These are phyloP conservation scores for Bauhinia variegata DNA, from an alignment of 306 rosid species.

Conservation along the genomic window DNA sequence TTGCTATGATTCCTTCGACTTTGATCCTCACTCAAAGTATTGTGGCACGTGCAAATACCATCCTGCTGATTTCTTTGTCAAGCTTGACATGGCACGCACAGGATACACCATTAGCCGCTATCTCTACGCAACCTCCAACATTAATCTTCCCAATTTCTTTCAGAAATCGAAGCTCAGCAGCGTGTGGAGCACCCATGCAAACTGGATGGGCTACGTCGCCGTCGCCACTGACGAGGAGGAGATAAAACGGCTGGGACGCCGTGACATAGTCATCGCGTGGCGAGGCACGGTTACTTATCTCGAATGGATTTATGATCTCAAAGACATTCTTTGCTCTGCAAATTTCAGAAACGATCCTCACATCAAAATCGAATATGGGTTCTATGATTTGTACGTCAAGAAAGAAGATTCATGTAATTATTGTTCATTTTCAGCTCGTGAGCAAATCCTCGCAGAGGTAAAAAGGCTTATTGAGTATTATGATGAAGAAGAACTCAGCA, in stretches of 20 bases:
- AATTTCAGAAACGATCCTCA: constrained; percentile 39
- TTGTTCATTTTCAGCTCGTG: constrained; percentile 67
- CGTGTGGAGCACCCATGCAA: constrained; percentile 74
- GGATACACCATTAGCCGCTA: constrained; percentile 64
- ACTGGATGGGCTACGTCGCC: constrained; percentile 80
- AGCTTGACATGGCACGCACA: constrained; percentile 37
- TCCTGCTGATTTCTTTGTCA: constrained; percentile 50
- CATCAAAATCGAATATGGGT: constrained; percentile 68
- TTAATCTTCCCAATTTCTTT: constrained; percentile 79
- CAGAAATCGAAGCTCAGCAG: constrained; percentile 48
- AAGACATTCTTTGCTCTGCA: constrained; percentile 50
- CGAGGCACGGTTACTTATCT: constrained; percentile 74
- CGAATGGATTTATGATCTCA: constrained; percentile 73
- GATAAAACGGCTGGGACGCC: constrained; percentile 56
- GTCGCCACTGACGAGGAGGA: constrained; percentile 43
- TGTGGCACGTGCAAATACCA: constrained; percentile 74
- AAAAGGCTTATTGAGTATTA: constrained; percentile 55
- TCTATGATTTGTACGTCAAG: constrained; percentile 64
- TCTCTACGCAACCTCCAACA: constrained; percentile 74
- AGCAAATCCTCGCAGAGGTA: constrained; percentile 59
- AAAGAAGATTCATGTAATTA: constrained; percentile 54
- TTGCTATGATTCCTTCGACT: constrained; percentile 68
- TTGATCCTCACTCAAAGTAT: constrained; percentile 69
- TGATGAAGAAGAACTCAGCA: constrained; percentile 55
- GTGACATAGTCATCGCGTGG: constrained; percentile 70